These are phyloP conservation scores for Rhodofomes roseus DNA, from an alignment of 1,284 basidiomycete species.

Conservation along the genomic window DNA sequence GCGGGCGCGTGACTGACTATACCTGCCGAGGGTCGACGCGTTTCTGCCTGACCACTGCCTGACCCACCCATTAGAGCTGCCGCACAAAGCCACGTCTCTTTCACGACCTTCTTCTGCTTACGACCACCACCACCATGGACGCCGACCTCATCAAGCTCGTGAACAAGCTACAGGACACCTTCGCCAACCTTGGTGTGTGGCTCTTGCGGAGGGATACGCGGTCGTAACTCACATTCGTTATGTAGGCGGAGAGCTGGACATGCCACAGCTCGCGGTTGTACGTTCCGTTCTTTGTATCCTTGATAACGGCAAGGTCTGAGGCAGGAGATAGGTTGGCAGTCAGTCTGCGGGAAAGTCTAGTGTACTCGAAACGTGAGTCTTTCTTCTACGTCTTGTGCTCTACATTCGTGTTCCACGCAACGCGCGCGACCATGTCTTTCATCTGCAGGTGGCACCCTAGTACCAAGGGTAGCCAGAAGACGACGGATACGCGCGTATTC, in stretches of 20 bases:
- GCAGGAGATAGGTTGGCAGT: constrained; percentile 63
- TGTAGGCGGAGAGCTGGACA: constrained; percentile 79
- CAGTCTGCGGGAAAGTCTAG: constrained; percentile 86
- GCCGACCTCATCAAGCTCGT: constrained; percentile 93
- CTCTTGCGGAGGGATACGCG: constrained; percentile 1
- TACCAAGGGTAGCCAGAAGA: background rate
- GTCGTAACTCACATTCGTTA: constrained; percentile 9
- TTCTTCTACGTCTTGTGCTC: constrained; percentile 1
- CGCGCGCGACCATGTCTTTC: background rate
- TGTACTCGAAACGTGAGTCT: constrained; percentile 77
- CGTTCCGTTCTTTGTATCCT: constrained; percentile 2
- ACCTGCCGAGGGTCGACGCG: constrained; percentile 9
- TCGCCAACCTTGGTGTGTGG: constrained; percentile 71
- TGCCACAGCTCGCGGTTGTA: constrained; percentile 83
- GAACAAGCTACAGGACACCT: constrained; percentile 92
- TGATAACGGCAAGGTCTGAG: background rate
- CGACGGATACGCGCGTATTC: background rate
- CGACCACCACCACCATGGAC: constrained; percentile 60
- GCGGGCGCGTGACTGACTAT: background rate
- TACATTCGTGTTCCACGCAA: background rate
- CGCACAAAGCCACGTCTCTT: background rate
- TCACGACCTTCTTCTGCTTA: background rate
- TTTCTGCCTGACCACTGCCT: constrained; percentile 5
- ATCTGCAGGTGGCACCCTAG: background rate
- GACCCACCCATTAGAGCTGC: background rate